phyloP scores from a whole-genome alignment of 177 flowering plant genomes.

The Telopea speciosissima region DNA sequence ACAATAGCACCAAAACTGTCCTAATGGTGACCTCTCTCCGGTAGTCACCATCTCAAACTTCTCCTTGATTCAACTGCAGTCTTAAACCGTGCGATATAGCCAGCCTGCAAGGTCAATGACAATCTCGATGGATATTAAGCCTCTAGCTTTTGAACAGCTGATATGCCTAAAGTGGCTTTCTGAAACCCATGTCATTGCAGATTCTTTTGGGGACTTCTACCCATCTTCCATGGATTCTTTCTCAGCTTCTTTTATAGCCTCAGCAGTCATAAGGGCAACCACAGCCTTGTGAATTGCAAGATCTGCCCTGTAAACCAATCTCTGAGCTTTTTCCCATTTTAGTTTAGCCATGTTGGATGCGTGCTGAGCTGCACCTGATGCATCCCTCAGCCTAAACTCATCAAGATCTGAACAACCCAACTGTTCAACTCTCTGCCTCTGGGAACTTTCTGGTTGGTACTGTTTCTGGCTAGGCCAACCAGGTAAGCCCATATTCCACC shows the following conservation, averaged over 20 bases:
- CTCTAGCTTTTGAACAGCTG: not conserved
- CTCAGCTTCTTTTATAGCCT: conserved; percentile 54
- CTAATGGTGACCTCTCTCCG: conserved; percentile 4
- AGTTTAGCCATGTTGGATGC: conserved; percentile 67
- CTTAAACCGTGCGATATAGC: conserved; percentile 9
- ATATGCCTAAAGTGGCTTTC: conserved; percentile 7
- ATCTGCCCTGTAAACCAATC: conserved; percentile 72
- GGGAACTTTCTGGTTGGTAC: conserved; percentile 28
- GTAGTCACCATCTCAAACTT: conserved; percentile 16
- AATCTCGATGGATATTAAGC: not conserved
- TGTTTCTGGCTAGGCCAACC: conserved; percentile 48
- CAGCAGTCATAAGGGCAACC: conserved; percentile 80
- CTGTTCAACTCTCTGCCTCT: conserved; percentile 30
- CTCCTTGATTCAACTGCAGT: conserved; percentile 2
- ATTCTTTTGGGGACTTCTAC: conserved; percentile 14
- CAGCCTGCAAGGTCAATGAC: conserved; percentile 7
- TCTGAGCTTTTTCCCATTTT: conserved; percentile 78
- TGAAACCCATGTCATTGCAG: not conserved
- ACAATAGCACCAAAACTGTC: conserved; percentile 17
- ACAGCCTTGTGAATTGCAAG: conserved; percentile 85
- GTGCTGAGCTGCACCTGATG: conserved; percentile 74
- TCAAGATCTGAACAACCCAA: conserved; percentile 54
- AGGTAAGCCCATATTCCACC: conserved; percentile 38
- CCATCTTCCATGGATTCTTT: conserved; percentile 27
- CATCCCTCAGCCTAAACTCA: conserved; percentile 78